Base-by-base conservation (phyloP, 306 rosid species). In the Senna siamea region DNA sequence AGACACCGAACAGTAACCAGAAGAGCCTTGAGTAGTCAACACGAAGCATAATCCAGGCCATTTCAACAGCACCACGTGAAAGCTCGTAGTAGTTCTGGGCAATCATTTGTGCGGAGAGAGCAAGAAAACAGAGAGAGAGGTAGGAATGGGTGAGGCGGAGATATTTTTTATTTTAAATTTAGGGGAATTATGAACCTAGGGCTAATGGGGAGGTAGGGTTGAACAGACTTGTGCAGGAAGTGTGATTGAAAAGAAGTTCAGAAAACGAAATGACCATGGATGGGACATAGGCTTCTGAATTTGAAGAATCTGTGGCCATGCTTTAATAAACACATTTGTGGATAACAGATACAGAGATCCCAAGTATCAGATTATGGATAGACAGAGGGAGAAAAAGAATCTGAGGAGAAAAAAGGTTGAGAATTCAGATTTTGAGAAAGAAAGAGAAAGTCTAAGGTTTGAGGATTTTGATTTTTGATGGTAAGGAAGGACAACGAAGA, bases 11-110 rank as follows among this genome's bases (percentile, higher is more conserved):
- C 52, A 88, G 76, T 54, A 84, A 70, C 88, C 93, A 89, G 69
- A 89, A 86, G 59, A 81, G 82, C 68, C 83, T 82, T 18, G 93
- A 87, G 81, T 89, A 90, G 85, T 87, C 87, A 65, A 87, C 87
- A 66, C 91, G 75, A 1, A 80, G 77, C 89, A 87, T 79, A 47
- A 79, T 83, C 88, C 87, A 87, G 37, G 70, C 79, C 86, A 85
- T 82, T 78, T 84, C 86, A 79, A 87, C 80, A 66, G 54, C 81
- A 50, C 76, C 87, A 52, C 77, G 84, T 18, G 90, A 83, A 34
- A 78, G n/a, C 43, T 76, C 81, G 64, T 81, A 76, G 40, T 74
- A 23, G 57, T 81, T 67, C 50, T 81, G 80, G 37, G 76, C 9
- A 84, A 90, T 84, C 87, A 88, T 81, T 84, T 83, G 81, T 46